Evolutionary conservation across 1,139 yeast species (phyloP).

Genomic region (Suhomyces guaymorum): DNA sequence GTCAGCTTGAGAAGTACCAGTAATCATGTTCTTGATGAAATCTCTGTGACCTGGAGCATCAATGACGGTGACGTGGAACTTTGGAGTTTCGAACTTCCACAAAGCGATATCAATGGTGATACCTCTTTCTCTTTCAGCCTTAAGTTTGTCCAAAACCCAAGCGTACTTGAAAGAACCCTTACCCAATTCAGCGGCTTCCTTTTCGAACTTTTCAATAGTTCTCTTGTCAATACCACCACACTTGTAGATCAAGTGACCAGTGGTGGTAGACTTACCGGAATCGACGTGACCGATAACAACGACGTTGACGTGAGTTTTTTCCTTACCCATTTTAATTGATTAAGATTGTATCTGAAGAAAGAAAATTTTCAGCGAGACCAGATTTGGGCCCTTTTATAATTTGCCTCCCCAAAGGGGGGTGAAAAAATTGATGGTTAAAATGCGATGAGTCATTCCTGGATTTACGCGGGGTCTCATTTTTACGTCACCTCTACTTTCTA

Average conservation of each 20-base stretch:
- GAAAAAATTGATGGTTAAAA: constrained; percentile 11
- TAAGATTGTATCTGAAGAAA: constrained; percentile 9
- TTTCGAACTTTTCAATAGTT: constrained; percentile 97
- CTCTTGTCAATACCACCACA: constrained; percentile 91
- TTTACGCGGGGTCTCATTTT: constrained; percentile 3
- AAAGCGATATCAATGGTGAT: constrained; percentile 93
- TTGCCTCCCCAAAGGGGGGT: constrained; percentile 8
- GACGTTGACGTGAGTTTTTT: constrained; percentile 96
- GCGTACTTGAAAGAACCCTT: constrained; percentile 99
- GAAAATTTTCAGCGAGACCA: constrained; percentile 7
- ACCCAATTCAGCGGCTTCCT: constrained; percentile 95
- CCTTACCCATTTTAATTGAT: constrained; percentile 64
- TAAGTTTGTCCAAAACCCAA: constrained; percentile 93
- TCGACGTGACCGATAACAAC: constrained; percentile 70
- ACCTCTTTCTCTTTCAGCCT: constrained; percentile 98
- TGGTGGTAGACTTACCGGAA: constrained; percentile 31
- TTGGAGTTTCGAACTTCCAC: constrained; percentile 94
- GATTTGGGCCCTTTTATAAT: constrained; percentile 11
- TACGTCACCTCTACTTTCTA: neutral
- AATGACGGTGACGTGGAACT: constrained; percentile 88
- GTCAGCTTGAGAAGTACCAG: constrained; percentile 92
- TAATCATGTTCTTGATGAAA: constrained; percentile 94
- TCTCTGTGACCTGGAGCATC: constrained; percentile 98
- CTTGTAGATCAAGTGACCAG: constrained; percentile 98
- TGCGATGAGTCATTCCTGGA: constrained; percentile 11